These are phyloP conservation scores for Daedalea quercina DNA, from an alignment of 768 basidiomycete species.

Conservation along the genomic window DNA sequence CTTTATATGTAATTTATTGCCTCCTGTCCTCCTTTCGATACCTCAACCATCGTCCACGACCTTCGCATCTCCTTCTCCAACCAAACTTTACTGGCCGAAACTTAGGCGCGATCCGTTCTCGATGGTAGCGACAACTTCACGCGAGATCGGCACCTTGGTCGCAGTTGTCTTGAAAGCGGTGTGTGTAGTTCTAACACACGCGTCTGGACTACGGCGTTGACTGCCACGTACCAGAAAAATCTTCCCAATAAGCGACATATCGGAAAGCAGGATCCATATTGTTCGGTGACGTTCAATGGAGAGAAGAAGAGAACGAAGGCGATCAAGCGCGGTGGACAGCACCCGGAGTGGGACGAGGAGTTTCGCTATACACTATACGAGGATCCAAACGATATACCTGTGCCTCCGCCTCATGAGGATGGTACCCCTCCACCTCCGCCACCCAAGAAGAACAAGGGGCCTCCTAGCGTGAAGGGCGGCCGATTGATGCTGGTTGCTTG, in stretches of 20 bases:
- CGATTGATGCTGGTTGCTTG: constrained; percentile 75
- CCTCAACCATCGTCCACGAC: constrained; percentile 3
- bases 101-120: constrained; percentile 1
- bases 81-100: not conserved
- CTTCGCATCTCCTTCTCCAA: constrained; percentile 2
- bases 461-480: constrained; percentile 59
- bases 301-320: constrained; percentile 86
- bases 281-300: constrained; percentile 67
- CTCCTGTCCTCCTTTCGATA: not conserved
- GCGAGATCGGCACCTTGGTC: constrained; percentile 88
- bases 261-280: constrained; percentile 97
- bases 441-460: constrained; percentile 45
- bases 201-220: not conserved
- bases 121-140: constrained; percentile 47
- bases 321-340: constrained; percentile 96
- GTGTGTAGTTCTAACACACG: constrained; percentile 27
- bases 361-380: constrained; percentile 87
- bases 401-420: constrained; percentile 24
- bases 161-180: constrained; percentile 93
- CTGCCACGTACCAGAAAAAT: constrained; percentile 51
- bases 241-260: constrained; percentile 88
- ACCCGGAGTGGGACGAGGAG: constrained; percentile 99
- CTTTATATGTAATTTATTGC: constrained; percentile 1
- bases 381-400: constrained; percentile 40
- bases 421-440: constrained; percentile 52